A percentile compares a stretch with the other conserved stretches of the same genome.
Evolutionary conservation across 495 filamentous ascomycete genomes (phyloP).

Genomic region (Darksidea phi): DNA sequence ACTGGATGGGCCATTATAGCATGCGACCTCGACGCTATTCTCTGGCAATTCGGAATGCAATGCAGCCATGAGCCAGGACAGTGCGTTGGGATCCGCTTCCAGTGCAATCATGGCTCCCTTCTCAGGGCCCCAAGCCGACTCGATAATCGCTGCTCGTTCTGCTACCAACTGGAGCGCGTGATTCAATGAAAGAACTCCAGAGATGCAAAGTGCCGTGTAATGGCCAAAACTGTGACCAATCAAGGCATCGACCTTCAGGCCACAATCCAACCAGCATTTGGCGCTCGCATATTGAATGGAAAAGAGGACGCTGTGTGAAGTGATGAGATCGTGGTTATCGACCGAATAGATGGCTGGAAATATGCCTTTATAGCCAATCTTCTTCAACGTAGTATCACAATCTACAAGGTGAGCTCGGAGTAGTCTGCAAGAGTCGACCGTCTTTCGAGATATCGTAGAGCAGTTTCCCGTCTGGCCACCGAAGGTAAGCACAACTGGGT

Average conservation of each 20-base stretch:
- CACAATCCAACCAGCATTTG: constrained; percentile 50
- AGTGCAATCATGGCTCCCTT: constrained; percentile 14
- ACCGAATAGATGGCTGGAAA: constrained; percentile 8
- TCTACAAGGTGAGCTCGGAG: constrained; percentile 45
- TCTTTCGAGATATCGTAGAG: not conserved
- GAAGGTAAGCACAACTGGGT: constrained; percentile 17
- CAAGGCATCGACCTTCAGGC: constrained; percentile 42
- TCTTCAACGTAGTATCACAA: not conserved
- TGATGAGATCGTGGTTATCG: constrained; percentile 9
- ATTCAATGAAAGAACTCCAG: constrained; percentile 16
- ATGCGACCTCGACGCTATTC: constrained; percentile 18
- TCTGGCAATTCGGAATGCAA: not conserved
- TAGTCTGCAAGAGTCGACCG: constrained; percentile 41
- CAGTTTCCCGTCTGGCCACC: constrained; percentile 10
- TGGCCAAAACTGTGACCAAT: constrained; percentile 51
- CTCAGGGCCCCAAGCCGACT: constrained; percentile 17
- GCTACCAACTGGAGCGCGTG: constrained; percentile 26
- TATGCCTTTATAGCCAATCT: not conserved
- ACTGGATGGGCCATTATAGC: constrained; percentile 31
- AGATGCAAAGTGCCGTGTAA: constrained; percentile 26
- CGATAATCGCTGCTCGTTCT: constrained; percentile 19
- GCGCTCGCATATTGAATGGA: constrained; percentile 53
- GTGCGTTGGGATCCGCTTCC: no score
- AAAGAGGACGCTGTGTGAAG: constrained; percentile 40
- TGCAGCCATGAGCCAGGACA: no score